Evolutionary conservation across 495 filamentous ascomycete species (phyloP).

Genomic region (Entonaema liquescens): DNA sequence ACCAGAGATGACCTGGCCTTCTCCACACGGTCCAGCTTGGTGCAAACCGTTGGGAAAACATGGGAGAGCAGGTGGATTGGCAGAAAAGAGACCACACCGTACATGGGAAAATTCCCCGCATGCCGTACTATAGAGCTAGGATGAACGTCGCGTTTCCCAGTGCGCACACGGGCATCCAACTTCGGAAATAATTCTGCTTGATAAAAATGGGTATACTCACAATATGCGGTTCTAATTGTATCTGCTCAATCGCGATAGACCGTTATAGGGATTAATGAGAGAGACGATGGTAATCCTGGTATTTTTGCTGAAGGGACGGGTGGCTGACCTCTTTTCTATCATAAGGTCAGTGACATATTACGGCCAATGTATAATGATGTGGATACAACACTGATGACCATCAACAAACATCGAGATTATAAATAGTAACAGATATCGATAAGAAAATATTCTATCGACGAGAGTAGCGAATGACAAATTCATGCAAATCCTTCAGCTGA

Average conservation of each 20-base stretch:
- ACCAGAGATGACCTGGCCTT: conserved; percentile 6
- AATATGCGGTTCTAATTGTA: neutral
- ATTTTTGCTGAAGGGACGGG: conserved; percentile 10
- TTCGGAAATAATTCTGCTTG: conserved; percentile 1
- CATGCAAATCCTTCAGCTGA: conserved; percentile 41
- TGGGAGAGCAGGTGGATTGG: conserved; percentile 22
- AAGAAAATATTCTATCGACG: conserved; percentile 6
- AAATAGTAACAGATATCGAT: conserved; percentile 39
- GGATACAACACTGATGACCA: conserved; percentile 32
- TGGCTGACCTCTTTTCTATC: conserved; percentile 32
- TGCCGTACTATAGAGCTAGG: conserved; percentile 27
- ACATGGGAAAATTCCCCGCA: conserved; percentile 32
- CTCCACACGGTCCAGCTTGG: conserved; percentile 25
- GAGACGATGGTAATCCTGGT: neutral
- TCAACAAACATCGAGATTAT: conserved; percentile 34
- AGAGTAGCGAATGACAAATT: conserved; percentile 26
- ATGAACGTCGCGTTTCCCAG: conserved; percentile 22
- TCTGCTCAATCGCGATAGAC: neutral
- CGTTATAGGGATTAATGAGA: neutral
- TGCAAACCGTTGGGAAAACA: conserved; percentile 28
- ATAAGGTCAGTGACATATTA: conserved; percentile 24
- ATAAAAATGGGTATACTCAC: conserved; percentile 29
- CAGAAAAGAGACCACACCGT: conserved; percentile 20
- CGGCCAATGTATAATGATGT: conserved; percentile 21
- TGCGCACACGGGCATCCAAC: conserved; percentile 5